Evolutionary conservation across 169 alveolate genomes (phyloP), one percentile per base, ranked within the genome.

Genomic region (Plasmodium gaboni): DNA sequence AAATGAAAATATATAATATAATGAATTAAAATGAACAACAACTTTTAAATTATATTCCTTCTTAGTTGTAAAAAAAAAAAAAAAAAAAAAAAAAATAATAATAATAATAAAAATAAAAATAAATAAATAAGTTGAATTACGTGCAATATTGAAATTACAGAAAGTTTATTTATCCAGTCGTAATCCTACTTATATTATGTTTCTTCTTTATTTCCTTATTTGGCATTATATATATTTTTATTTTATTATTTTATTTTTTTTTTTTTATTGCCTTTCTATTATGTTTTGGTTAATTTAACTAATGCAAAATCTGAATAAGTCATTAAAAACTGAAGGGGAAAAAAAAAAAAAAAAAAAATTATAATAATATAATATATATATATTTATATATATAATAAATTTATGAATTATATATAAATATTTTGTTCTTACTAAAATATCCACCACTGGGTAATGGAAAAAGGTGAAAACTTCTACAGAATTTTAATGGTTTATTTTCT

Each of bases 401-500:
- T 15, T 32, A 55, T 8, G 26, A 61, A 61, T 22, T 22, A 13
- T 19, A 61, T 19, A 61, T 22, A 61, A 61, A 32, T 6, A 32
- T 32, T 32, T 0, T 32, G 44, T 32, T 44, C 6, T 78, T 80
- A 80, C 90, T 80, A 50, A 80, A 80, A 42, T 80, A 95, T 28
- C 95, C 97, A 15, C 95, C 95, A 55, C 85, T 86, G 2, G 96
- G 96, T 53, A 95, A 95, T 8, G 95, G 95, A 5, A 91, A 86
- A 9, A 95, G 80, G 64, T 95, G 93, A 92, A 95, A 95, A 1
- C 73, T 94, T 63, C 94, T 93, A 24, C 95, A 94, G 63, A 95
- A 95, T 83, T 93, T 95, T 55, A 95, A 91, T 28, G 97, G 96
- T 85, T 95, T 94, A 50, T 94, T 96, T 50, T 92, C 96, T 59